Evolutionary conservation across 1,284 basidiomycete genomes (phyloP).

Genomic region (Cryptococcus depauperatus): DNA sequence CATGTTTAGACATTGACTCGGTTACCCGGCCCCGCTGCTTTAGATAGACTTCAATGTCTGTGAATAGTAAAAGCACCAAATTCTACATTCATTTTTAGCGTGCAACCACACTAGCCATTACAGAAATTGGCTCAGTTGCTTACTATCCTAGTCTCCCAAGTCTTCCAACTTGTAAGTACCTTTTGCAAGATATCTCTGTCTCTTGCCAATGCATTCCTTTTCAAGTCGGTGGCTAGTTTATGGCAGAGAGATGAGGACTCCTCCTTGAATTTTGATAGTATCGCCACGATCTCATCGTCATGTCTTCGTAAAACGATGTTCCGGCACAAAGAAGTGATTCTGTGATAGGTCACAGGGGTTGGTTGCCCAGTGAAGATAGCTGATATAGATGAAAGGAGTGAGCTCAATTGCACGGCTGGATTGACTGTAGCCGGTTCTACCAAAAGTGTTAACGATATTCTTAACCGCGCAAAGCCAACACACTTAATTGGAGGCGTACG

Average conservation of each 20-base stretch:
- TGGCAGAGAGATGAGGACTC: slow-evolving; percentile 16
- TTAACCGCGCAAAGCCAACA: not conserved
- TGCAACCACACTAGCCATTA: no score
- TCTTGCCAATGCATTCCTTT: slow-evolving; percentile 22
- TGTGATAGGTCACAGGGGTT: slow-evolving; percentile 22
- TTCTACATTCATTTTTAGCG: no score
- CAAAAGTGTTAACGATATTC: not conserved
- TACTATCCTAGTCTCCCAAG: slow-evolving; percentile 24
- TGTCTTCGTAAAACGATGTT: slow-evolving; percentile 20
- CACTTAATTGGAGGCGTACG: not conserved
- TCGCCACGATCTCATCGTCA: slow-evolving; percentile 15
- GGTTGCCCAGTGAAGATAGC: slow-evolving; percentile 23
- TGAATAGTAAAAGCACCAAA: no score
- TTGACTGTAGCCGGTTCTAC: slow-evolving; percentile 1
- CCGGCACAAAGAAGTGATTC: slow-evolving; percentile 22
- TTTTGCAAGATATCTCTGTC: slow-evolving; percentile 26
- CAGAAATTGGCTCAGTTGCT: no score
- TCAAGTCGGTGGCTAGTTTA: slow-evolving; percentile 14
- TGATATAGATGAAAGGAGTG: slow-evolving; percentile 16
- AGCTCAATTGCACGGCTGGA: slow-evolving; percentile 9
- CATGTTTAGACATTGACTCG: no score
- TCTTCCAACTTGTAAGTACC: slow-evolving; percentile 23
- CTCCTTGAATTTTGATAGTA: slow-evolving; percentile 9
- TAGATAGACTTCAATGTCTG: no score
- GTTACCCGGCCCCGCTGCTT: no score